These are phyloP conservation scores for Luffa acutangula DNA, from an alignment of 306 rosid genomes.

Conservation along the genomic window DNA sequence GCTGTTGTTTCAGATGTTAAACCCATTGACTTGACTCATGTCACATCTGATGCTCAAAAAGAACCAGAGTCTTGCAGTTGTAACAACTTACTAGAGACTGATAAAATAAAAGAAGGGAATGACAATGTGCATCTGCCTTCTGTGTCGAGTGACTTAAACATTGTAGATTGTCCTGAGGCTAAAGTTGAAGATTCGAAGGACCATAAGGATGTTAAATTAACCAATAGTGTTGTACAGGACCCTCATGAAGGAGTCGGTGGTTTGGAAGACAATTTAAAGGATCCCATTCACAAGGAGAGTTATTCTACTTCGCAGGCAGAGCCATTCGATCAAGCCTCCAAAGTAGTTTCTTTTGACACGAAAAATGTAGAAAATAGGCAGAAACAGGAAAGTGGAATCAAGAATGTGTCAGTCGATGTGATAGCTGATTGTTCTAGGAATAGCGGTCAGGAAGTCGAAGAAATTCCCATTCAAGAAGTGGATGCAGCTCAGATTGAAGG, in stretches of 20 bases:
- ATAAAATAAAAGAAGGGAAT: conserved; percentile 26
- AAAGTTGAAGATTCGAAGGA: conserved; percentile 28
- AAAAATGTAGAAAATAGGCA: conserved; percentile 21
- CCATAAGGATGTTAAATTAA: conserved; percentile 17
- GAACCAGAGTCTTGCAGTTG: conserved; percentile 13
- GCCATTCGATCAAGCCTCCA: conserved; percentile 22
- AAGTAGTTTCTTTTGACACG: conserved; percentile 21
- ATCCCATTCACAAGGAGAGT: conserved; percentile 17
- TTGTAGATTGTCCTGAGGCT: conserved; percentile 24
- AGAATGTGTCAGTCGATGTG: conserved; percentile 22
- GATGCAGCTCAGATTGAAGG: not conserved
- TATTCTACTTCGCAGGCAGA: conserved; percentile 18
- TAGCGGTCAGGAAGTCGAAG: not conserved
- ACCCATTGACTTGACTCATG: conserved; percentile 11
- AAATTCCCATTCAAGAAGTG: not conserved
- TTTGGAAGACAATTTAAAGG: conserved; percentile 19
- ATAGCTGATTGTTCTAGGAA: conserved; percentile 22
- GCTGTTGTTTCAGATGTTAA: conserved; percentile 21
- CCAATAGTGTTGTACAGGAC: conserved; percentile 13
- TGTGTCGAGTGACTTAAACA: conserved; percentile 20
- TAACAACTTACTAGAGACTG: conserved; percentile 17
- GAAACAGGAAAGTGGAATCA: conserved; percentile 12
- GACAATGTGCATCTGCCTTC: conserved; percentile 22
- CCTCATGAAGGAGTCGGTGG: conserved; percentile 5
- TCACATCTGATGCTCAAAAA: conserved; percentile 18